phyloP scores from a whole-genome alignment of 139 green algal species.

The Edaphochlamys debaryana region DNA sequence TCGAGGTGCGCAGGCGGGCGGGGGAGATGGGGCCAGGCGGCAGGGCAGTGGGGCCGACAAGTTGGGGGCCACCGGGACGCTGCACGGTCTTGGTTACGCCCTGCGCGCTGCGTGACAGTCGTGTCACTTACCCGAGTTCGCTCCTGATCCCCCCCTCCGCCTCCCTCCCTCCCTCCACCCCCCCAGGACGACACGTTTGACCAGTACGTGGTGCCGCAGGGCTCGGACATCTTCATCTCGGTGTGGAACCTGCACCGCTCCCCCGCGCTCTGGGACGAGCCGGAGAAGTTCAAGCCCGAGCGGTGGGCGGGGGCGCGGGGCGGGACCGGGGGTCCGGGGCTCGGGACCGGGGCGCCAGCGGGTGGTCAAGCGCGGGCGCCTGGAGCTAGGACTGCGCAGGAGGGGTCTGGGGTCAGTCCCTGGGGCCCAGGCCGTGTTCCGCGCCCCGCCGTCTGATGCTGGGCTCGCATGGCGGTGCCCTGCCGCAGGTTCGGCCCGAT shows the following conservation, averaged over 20 bases:
- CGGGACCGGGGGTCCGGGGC: background rate
- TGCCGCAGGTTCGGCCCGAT: conserved; percentile 69
- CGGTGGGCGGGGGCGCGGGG: background rate
- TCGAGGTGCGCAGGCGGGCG: conserved; percentile 60
- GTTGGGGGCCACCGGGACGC: too few relatives aligned
- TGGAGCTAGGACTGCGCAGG: too few relatives aligned
- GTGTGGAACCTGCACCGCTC: conserved; percentile 90
- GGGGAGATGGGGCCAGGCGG: conserved; percentile 30
- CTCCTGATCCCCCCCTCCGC: background rate
- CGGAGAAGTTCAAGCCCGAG: conserved; percentile 82
- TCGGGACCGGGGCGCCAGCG: too few relatives aligned
- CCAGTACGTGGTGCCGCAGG: conserved; percentile 58
- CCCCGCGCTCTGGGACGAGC: conserved; percentile 73
- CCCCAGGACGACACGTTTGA: conserved; percentile 61
- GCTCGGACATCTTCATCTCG: conserved; percentile 90
- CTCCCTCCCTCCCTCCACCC: background rate
- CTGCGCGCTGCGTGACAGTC: too few relatives aligned
- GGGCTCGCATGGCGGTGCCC: too few relatives aligned
- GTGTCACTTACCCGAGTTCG: too few relatives aligned
- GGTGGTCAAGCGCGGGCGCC: too few relatives aligned
- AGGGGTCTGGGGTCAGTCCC: too few relatives aligned
- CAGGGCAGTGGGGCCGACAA: conserved; percentile 30
- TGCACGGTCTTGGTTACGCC: too few relatives aligned
- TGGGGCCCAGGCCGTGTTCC: too few relatives aligned
- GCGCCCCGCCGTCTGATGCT: too few relatives aligned